Conservation (phyloP, 2,329 filamentous ascomycete species). For the Scedosporium apiospermum region DNA sequence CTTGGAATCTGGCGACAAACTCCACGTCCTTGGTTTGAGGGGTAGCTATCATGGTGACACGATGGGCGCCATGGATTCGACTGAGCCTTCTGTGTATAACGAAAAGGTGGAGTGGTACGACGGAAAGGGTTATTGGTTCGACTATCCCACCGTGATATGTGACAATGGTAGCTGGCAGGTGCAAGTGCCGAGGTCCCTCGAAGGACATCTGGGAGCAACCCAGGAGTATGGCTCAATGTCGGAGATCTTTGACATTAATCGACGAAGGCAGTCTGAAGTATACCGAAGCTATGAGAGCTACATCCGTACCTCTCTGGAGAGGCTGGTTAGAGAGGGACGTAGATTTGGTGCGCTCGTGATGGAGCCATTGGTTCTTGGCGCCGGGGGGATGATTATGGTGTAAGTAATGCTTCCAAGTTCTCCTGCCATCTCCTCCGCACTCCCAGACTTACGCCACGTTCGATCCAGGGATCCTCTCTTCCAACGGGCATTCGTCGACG, state of each 20-base stretch:
- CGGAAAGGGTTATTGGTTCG: conserved; percentile 71
- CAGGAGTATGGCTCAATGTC: conserved; percentile 36
- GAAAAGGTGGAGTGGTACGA: conserved; percentile 81
- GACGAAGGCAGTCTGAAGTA: conserved; percentile 30
- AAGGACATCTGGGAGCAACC: conserved; percentile 29
- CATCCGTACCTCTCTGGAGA: conserved; percentile 44
- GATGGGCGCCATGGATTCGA: conserved; percentile 79
- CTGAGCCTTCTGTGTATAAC: conserved; percentile 69
- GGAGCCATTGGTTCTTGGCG: conserved; percentile 72
- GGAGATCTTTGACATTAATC: conserved; percentile 50
- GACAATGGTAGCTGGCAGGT: conserved; percentile 57
- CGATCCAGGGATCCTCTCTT: conserved; percentile 65
- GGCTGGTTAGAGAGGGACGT: conserved; percentile 43
- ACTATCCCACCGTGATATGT: conserved; percentile 65
- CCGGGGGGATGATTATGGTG: conserved; percentile 76
- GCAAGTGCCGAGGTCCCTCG: conserved; percentile 40
- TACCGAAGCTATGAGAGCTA: conserved; percentile 38
- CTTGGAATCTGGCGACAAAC: conserved; percentile 47
- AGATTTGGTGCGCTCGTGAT: conserved; percentile 71
- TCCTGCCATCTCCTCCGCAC: neutral
- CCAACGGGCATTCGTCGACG: conserved; percentile 59
- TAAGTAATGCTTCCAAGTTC: conserved; percentile 28
- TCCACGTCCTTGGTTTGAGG: conserved; percentile 65
- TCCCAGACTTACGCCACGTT: conserved; percentile 8
- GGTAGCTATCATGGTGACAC: conserved; percentile 84